Evolutionary conservation across 148 eudicot species (phyloP).

Genomic region (Vaccinium corymbosum): DNA sequence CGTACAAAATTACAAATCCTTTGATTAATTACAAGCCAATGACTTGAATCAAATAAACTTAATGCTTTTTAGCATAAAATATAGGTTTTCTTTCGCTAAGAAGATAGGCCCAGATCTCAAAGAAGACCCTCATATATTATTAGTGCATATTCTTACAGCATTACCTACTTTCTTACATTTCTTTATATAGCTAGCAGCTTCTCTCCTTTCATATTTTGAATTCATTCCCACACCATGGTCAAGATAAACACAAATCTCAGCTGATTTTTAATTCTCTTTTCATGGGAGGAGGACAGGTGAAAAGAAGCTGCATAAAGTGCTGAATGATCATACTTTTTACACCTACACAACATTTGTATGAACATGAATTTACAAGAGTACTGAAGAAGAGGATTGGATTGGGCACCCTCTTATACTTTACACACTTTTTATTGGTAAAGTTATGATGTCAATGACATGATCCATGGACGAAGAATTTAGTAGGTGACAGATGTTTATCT

Average conservation of each 20-base stretch:
- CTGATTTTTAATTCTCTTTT: conserved; percentile 16
- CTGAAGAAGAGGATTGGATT: conserved; percentile 59
- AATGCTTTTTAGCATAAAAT: conserved; percentile 38
- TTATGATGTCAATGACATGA: no score
- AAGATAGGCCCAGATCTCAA: conserved; percentile 86
- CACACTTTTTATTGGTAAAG: conserved; percentile 5
- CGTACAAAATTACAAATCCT: conserved; percentile 27
- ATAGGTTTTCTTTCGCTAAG: conserved; percentile 54
- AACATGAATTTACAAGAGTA: background rate
- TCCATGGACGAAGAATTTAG: background rate
- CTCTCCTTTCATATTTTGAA: conserved; percentile 21
- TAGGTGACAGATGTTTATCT: background rate
- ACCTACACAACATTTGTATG: conserved; percentile 9
- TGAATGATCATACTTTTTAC: conserved; percentile 42
- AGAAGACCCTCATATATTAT: conserved; percentile 51
- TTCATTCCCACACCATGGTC: background rate
- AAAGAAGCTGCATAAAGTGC: conserved; percentile 47
- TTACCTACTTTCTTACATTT: conserved; percentile 76
- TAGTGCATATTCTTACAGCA: conserved; percentile 62
- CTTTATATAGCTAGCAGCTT: conserved; percentile 48
- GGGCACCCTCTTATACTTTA: conserved; percentile 42
- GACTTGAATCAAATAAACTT: conserved; percentile 48
- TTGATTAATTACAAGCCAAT: conserved; percentile 38
- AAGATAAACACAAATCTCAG: background rate
- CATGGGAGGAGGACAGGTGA: conserved; percentile 27